Percentiles rank a stretch among this genome's conserved stretches.
Evolutionary conservation across 371 early-diverging fungal genomes (phyloP).

Genomic region (Scutellospora calospora): DNA sequence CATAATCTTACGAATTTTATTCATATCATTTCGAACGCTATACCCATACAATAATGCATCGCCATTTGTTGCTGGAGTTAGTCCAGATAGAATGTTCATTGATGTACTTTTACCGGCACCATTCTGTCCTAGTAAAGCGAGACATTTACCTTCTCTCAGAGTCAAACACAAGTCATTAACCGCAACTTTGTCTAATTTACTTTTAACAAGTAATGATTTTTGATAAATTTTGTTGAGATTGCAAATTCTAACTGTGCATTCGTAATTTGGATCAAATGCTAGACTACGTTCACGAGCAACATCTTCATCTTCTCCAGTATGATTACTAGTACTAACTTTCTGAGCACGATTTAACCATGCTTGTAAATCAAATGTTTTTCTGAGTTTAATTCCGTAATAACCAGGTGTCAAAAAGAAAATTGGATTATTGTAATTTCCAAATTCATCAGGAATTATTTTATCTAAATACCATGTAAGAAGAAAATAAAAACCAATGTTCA

Average conservation of each 20-base stretch:
- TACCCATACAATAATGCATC: constrained; percentile 67
- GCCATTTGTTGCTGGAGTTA: constrained; percentile 67
- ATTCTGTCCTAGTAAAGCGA: constrained; percentile 74
- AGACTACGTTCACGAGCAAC: constrained; percentile 54
- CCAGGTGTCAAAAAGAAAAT: constrained; percentile 69
- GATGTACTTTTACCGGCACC: constrained; percentile 79
- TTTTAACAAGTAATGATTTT: constrained; percentile 51
- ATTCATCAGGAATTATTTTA: constrained; percentile 75
- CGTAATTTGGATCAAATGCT: constrained; percentile 47
- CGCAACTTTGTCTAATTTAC: constrained; percentile 68
- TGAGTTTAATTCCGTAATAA: constrained; percentile 65
- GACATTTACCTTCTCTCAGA: constrained; percentile 65
- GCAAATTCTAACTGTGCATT: constrained; percentile 57
- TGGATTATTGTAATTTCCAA: constrained; percentile 60
- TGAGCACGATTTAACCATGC: not conserved
- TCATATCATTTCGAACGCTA: constrained; percentile 61
- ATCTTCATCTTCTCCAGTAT: constrained; percentile 60
- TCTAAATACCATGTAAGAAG: constrained; percentile 69
- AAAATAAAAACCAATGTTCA: constrained; percentile 63
- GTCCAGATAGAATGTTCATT: constrained; percentile 71
- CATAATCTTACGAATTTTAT: constrained; percentile 66
- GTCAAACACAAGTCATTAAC: constrained; percentile 66
- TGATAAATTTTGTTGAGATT: constrained; percentile 71
- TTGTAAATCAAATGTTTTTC: constrained; percentile 41
- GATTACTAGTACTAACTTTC: not conserved